Evolutionary conservation across 2,329 filamentous ascomycete species (phyloP), one percentile per base, ranked within the genome.

Genomic region (Metarhizium sp.): DNA sequence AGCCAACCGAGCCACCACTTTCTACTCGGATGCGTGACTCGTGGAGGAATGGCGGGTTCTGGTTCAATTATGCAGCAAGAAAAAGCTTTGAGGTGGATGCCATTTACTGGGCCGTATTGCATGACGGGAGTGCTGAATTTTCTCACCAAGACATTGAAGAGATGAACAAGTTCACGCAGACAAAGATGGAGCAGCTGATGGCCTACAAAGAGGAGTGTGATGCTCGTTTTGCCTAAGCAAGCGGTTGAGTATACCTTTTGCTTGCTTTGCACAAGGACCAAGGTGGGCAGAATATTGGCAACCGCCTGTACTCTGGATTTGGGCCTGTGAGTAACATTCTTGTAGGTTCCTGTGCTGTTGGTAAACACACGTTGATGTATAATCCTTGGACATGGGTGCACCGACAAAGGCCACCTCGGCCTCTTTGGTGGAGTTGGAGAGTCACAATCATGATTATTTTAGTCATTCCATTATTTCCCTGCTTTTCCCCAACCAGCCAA

Each of bases 11-110:
- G 29, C 55, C 52, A 3, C 52, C 20, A 18, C 60, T 66, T 30
- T 65, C 60, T 50, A 30, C 56, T 34, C 58, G 59, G 30, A 72
- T 74, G 67, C 65, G 66, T 38, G 64, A 71, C 4, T 69, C 68
- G 6, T 71, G 69, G 71, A 58, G 32, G 18, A 64, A 57, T 14
- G 62, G 64, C 6, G 61, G 62, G 25, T 73, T 73, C 59, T 73
- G 67, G 70, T 71, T 73, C 52, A 59, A 73, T 48, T 69, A 65
- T 59, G 67, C 64, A n/a, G 63, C 64, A 14, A 63, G 70, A 54
- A 71, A 65, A 52, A 66, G 66, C 55, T 69, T 70, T n/a, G 67
- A 71, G 45, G 38, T 71, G 1, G 70, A 73, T 57, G 60, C 53
- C 1, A 61, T 70, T 18, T 73, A 69, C 55, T 71, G 66, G 66